Conservation (phyloP, 495 filamentous ascomycete species). For the Lichenothelia convexa region DNA sequence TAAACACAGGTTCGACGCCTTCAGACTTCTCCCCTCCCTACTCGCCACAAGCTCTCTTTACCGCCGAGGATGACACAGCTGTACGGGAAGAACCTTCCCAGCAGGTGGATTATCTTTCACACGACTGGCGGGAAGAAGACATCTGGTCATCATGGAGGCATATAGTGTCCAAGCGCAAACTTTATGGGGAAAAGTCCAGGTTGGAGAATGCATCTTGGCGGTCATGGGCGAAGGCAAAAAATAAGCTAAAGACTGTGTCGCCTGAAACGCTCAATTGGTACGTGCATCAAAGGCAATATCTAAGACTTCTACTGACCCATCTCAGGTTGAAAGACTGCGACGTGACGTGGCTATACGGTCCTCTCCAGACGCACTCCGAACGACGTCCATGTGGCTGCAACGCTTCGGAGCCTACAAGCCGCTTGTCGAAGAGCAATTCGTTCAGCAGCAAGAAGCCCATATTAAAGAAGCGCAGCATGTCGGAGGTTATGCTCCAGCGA, state of each 20-base stretch:
- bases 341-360: constrained; percentile 95
- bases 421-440: constrained; percentile 62
- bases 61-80: constrained; percentile 67
- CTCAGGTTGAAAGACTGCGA: constrained; percentile 89
- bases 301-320: constrained; percentile 7
- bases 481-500: constrained; percentile 82
- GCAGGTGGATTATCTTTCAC: constrained; percentile 92
- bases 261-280: constrained; percentile 84
- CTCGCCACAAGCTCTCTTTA: constrained; percentile 13
- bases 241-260: constrained; percentile 67
- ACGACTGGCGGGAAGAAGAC: constrained; percentile 92
- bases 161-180: constrained; percentile 56
- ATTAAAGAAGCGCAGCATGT: constrained; percentile 88
- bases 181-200: constrained; percentile 63
- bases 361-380: constrained; percentile 47
- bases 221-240: constrained; percentile 88
- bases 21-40: constrained; percentile 8
- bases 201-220: constrained; percentile 96
- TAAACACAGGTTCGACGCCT: constrained; percentile 1
- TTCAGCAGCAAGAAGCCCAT: constrained; percentile 72
- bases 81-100: constrained; percentile 61
- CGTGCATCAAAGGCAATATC: constrained; percentile 14
- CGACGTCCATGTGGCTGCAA: constrained; percentile 21
- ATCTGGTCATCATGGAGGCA: constrained; percentile 96
- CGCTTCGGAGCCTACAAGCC: constrained; percentile 33